A percentile compares a stretch with the other conserved stretches of the same genome.
These are phyloP conservation scores for Aspergillus olivimuriae DNA, from an alignment of 495 filamentous ascomycete species.

Conservation along the genomic window DNA sequence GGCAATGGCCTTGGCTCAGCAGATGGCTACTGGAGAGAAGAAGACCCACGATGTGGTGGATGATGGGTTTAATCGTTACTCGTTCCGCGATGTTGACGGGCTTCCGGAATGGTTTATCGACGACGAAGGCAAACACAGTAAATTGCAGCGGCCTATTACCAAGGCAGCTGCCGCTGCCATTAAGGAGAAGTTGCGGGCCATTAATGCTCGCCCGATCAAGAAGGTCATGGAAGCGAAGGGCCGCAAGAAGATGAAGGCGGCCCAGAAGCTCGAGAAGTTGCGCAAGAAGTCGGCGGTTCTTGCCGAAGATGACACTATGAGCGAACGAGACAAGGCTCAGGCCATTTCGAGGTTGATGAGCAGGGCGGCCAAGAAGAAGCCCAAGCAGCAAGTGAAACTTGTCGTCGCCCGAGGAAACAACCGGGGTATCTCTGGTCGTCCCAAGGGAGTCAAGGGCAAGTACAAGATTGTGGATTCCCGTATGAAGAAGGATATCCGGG, in stretches of 20 bases:
- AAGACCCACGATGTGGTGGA: slow-evolving; percentile 72
- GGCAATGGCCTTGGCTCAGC: slow-evolving; percentile 96
- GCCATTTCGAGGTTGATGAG: slow-evolving; percentile 77
- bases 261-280: slow-evolving; percentile 83
- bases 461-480: slow-evolving; percentile 98
- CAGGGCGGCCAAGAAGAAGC: slow-evolving; percentile 79
- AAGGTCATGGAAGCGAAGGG: slow-evolving; percentile 96
- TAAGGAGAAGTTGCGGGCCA: slow-evolving; percentile 85
- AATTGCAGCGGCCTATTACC: slow-evolving; percentile 76
- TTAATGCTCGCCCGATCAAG: slow-evolving; percentile 98
- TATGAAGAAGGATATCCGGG: slow-evolving; percentile 97
- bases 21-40: slow-evolving; percentile 80
- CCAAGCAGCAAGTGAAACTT: slow-evolving; percentile 74
- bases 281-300: slow-evolving; percentile 89
- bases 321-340: slow-evolving; percentile 88
- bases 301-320: slow-evolving; percentile 81
- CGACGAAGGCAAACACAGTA: slow-evolving; percentile 80
- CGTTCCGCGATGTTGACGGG: slow-evolving; percentile 86
- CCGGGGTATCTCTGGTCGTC: slow-evolving; percentile 70
- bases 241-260: slow-evolving; percentile 93
- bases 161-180: slow-evolving; percentile 89
- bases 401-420: slow-evolving; percentile 86
- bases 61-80: slow-evolving; percentile 86
- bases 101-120: slow-evolving; percentile 98
- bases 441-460: slow-evolving; percentile 85